Evolutionary conservation across 352 stramenopile genomes (phyloP), one percentile per base, ranked within the genome.

Genomic region (Phytophthora pseudosyringae): DNA sequence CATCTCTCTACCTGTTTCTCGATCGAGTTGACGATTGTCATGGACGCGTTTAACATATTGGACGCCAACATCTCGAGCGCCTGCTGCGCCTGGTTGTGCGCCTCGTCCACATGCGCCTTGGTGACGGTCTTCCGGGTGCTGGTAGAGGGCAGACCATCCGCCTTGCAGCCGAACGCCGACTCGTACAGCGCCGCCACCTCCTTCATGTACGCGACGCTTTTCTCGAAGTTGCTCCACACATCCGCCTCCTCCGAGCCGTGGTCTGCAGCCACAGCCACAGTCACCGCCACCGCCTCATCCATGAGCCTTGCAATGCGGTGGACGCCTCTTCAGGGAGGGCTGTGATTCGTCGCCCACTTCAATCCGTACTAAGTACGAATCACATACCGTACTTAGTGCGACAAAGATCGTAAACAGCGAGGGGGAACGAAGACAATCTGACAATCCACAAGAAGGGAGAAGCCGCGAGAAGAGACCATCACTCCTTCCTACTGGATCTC

Each of bases 21-120:
- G 28, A 89, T 65, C 3, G 35, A 45, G 29, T 56, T 62, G 38
- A 84, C 46, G 28, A 89, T 53, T 3, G 71, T 66, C 25, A 66
- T 78, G 35, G 80, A 78, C 6, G 67, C 69, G 38, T 83, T 81
- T 16, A 90, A 57, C 33, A 90, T 25, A 43, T 88, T 90, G 9
- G 78, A 83, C n/a, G 76, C 76, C 11, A 88, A 72, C 32, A 90
- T 59, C 50, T 88, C 78, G 7, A 90, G 59, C 7, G 71, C 80
- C 48, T 90, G 71, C 21, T 77, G 72, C 11, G 78, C 66, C 47
- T 90, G 81, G 5, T 69, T 62, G 46, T 76, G 76, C 18, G 71
- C 78, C 36, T 78, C 72, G 28, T 85, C 58, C 55, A 88, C 21
- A 29, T 81, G 78, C 29, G 66, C 40, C 48, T 75, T 71, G 3